Evolutionary conservation across 768 basidiomycete species (phyloP).

Genomic region (Chalciporus pseudorubinellus): DNA sequence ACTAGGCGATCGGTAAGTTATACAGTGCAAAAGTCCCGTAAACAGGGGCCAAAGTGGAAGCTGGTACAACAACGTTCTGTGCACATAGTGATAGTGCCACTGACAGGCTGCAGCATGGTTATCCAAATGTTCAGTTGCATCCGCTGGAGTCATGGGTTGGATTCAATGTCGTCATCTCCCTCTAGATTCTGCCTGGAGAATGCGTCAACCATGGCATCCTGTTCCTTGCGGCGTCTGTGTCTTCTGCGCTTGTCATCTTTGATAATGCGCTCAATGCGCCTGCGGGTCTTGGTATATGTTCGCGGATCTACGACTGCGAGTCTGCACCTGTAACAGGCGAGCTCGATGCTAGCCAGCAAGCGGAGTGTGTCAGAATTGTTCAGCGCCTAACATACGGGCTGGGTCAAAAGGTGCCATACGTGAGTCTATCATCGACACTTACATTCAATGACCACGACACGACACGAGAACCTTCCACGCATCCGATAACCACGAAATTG

Average conservation of each 20-base stretch:
- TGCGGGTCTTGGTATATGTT: slow-evolving; percentile 58
- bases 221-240: slow-evolving; percentile 80
- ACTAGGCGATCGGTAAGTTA: slow-evolving; percentile 20
- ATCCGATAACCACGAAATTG: slow-evolving; percentile 82
- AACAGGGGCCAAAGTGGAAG: slow-evolving; percentile 4
- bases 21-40: slow-evolving; percentile 15
- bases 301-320: slow-evolving; percentile 67
- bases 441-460: slow-evolving; percentile 87
- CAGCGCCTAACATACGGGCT: slow-evolving; percentile 51
- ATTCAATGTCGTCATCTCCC: slow-evolving; percentile 24
- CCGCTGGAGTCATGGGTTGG: slow-evolving; percentile 20
- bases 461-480: slow-evolving; percentile 69
- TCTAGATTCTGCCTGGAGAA: slow-evolving; percentile 57
- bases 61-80: slow-evolving; percentile 13
- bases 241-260: slow-evolving; percentile 81
- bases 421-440: slow-evolving; percentile 24
- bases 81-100: background rate
- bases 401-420: slow-evolving; percentile 10
- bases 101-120: background rate
- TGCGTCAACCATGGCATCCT: slow-evolving; percentile 78
- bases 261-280: slow-evolving; percentile 76
- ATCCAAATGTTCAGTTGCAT: background rate
- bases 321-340: slow-evolving; percentile 78
- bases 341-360: slow-evolving; percentile 78
- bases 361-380: slow-evolving; percentile 83